Conservation (phyloP, 495 filamentous ascomycete species). For the Trichoderma orchidacearum region DNA sequence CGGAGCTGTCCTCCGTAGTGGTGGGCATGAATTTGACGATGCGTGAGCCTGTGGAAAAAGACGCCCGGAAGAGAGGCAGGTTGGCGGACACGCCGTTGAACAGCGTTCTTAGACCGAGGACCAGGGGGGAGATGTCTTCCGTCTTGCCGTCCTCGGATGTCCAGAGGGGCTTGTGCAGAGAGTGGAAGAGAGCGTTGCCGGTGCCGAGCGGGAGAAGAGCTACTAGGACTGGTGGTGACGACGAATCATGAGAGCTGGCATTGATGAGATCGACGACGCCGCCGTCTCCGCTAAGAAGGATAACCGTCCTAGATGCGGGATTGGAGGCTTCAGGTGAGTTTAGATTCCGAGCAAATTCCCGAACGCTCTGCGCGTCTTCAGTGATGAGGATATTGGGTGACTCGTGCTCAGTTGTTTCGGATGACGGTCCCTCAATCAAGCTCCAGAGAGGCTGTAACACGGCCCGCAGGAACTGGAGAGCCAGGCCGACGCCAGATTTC, state of each 20-base stretch:
- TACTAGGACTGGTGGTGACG: conserved; percentile 36
- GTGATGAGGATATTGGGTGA: conserved; percentile 41
- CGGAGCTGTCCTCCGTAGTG: conserved; percentile 9
- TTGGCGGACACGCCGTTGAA: conserved; percentile 31
- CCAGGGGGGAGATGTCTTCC: conserved; percentile 14
- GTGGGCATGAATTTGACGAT: conserved; percentile 24
- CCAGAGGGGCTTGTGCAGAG: conserved; percentile 30
- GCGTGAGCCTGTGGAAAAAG: conserved; percentile 52
- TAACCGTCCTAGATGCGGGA: conserved; percentile 35
- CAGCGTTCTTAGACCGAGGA: conserved; percentile 42
- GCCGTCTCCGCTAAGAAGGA: conserved; percentile 79
- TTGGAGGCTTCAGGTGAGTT: conserved; percentile 26
- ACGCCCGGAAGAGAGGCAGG: conserved; percentile 42
- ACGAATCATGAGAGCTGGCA: conserved; percentile 6
- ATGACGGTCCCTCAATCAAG: conserved; percentile 19
- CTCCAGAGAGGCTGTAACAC: conserved; percentile 45
- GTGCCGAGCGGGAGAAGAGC: conserved; percentile 67
- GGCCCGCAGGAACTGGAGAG: conserved; percentile 38
- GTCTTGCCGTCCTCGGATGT: background rate
- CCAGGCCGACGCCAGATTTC: conserved; percentile 52
- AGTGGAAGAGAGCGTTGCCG: conserved; percentile 77
- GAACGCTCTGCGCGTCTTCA: conserved; percentile 41
- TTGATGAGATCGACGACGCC: conserved; percentile 71
- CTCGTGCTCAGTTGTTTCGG: background rate
- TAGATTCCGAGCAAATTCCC: conserved; percentile 38